Conservation (phyloP, 1,139 yeast genomes). For the Pichia sp. region DNA sequence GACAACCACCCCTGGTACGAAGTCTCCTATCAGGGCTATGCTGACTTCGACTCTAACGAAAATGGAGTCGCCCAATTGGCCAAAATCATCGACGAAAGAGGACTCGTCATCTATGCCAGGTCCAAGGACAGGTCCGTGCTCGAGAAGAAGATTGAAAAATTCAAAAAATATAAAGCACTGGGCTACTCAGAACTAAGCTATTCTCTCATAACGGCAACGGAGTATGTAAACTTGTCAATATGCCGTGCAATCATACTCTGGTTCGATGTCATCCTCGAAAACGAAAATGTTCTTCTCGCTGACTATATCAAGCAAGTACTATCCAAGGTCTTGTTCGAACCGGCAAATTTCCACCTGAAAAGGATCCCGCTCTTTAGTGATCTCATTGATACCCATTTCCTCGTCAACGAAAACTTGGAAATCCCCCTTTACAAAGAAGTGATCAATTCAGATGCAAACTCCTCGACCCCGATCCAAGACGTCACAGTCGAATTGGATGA, state of each 20-base stretch:
- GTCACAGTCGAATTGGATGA: not conserved
- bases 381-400: not conserved
- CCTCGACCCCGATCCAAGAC: not conserved
- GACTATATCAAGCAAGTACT: conserved; percentile 18
- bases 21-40: conserved; percentile 2
- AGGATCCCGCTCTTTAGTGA: conserved; percentile 2
- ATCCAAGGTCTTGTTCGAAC: conserved; percentile 14
- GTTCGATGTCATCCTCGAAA: conserved; percentile 16
- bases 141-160: conserved; percentile 1
- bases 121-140: conserved; percentile 9
- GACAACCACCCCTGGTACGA: conserved; percentile 13
- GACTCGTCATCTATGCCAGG: conserved; percentile 11
- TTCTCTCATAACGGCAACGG: conserved; percentile 7
- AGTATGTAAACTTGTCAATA: conserved; percentile 7
- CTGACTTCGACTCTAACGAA: conserved; percentile 6
- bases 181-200: conserved; percentile 3
- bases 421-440: conserved; percentile 14
- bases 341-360: conserved; percentile 12
- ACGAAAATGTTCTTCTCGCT: conserved; percentile 15
- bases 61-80: conserved; percentile 8
- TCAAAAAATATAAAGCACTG: not conserved
- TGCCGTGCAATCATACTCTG: conserved; percentile 14
- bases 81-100: conserved; percentile 13
- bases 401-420: conserved; percentile 2
- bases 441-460: not conserved